A percentile compares a stretch with the other conserved stretches of the same genome.
phyloP scores from a whole-genome alignment of 1,284 basidiomycete genomes.

The Takashimella tepidaria region DNA sequence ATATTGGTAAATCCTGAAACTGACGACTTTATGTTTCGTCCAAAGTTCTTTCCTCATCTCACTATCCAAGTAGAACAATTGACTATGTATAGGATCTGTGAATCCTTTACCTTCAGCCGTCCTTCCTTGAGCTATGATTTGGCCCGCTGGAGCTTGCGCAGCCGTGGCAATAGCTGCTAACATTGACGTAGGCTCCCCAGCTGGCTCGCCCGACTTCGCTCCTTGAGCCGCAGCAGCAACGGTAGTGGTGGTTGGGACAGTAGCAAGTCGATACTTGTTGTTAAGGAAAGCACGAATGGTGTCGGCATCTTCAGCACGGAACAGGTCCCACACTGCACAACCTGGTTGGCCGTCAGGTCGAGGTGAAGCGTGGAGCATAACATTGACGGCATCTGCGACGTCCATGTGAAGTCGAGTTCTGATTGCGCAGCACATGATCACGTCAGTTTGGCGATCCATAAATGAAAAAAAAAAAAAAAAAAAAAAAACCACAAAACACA shows the following conservation, averaged over 20 bases:
- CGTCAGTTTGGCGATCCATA: too few relatives aligned
- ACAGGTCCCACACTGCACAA: constrained; percentile 89
- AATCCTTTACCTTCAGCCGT: constrained; percentile 19
- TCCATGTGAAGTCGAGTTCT: constrained; percentile 92
- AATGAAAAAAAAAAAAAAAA: too few relatives aligned
- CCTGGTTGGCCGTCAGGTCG: constrained; percentile 64
- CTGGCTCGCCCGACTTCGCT: background rate
- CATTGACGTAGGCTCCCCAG: too few relatives aligned
- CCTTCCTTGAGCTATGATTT: background rate
- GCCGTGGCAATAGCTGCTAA: background rate
- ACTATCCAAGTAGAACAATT: constrained; percentile 77
- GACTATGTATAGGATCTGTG: constrained; percentile 84
- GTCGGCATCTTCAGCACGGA: constrained; percentile 73
- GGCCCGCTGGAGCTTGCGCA: background rate
- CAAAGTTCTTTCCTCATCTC: constrained; percentile 63
- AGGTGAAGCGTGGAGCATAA: constrained; percentile 71
- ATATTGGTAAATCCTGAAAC: constrained; percentile 78
- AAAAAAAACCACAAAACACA: too few relatives aligned
- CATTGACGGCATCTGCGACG: constrained; percentile 89
- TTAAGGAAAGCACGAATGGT: constrained; percentile 69
- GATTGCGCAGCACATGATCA: too few relatives aligned
- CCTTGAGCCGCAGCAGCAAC: background rate
- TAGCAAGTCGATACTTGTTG: constrained; percentile 12
- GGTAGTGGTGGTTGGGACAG: too few relatives aligned
- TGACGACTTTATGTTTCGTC: constrained; percentile 63